Base-by-base conservation (phyloP, 169 alveolate genomes). In the Amoebophrya sp. region DNA sequence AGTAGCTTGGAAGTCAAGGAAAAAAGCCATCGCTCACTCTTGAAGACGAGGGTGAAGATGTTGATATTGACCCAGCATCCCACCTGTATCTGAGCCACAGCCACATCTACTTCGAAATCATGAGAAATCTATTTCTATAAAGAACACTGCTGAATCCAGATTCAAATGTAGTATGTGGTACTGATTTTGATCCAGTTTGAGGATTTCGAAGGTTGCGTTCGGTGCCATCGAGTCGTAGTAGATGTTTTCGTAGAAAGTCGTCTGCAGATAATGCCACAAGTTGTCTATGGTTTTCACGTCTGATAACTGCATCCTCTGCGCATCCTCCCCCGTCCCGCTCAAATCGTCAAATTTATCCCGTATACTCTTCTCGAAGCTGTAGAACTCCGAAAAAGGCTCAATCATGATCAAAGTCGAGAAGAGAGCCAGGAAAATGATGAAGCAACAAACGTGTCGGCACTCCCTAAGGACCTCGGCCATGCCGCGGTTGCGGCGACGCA, bases 401-500 rank as follows among this genome's bases (percentile, higher is more conserved):
- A 65, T 65, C 83, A 65, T 65, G 83, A 65, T 65, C 83, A 65
- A 36, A 10, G 2, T 36, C 36, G 83, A 26, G 83, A 65, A 65
- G 2, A 65, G 83, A 29, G 36, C 26, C 33, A 65, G 2, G n/a
- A 65, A 65, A 6, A 65, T 18, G 83, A 65, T 65, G 83, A 65
- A 65, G 83, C 83, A 65, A 36, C 83, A 65, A 6, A 65, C 83
- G 83, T 65, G 83, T 29, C 83, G 83, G 33, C 83, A 65, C n/a
- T 65, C 83, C 33, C 83, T 29, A 29, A 65, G 83, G 38, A 36
- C n/a, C 83, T 65, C 83, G 33, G 38, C 83, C 83, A 65, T 65
- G 83, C 83, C 83, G 83, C 83, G 83, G 83, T 65, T 65, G 36
- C 83, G 83, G 36, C 83, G 83, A 10, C 83, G 83, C 33, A 65